phyloP scores from a whole-genome alignment of 176 grass and related monocot genomes.

The Pontederia crassipes region DNA sequence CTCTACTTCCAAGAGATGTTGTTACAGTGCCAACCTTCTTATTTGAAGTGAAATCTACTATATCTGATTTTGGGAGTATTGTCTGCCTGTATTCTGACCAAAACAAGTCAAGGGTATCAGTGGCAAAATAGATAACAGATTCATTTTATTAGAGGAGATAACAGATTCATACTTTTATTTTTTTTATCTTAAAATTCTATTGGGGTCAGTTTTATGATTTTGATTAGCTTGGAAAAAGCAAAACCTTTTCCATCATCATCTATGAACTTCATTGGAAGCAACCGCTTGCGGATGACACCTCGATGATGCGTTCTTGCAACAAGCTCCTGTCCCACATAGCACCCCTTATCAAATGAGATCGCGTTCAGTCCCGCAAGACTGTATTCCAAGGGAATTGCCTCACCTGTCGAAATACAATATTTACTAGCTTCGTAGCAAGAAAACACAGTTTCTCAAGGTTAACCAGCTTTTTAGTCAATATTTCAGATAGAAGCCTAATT shows the following conservation, averaged over 20 bases:
- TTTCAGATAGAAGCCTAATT: too few relatives aligned
- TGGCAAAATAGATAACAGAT: neutral
- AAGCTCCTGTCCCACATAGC: slow-evolving; percentile 94
- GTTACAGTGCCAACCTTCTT: slow-evolving; percentile 66
- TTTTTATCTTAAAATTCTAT: neutral
- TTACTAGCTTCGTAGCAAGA: too few relatives aligned
- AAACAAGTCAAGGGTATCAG: neutral
- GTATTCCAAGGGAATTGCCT: slow-evolving; percentile 88
- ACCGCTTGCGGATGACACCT: slow-evolving; percentile 75
- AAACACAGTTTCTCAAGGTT: too few relatives aligned
- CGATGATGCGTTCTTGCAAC: slow-evolving; percentile 89
- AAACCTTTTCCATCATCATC: slow-evolving; percentile 52
- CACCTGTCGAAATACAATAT: slow-evolving; percentile 34
- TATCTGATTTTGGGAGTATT: slow-evolving; percentile 47
- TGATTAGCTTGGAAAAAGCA: neutral
- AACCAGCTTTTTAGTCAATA: too few relatives aligned
- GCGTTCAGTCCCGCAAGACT: slow-evolving; percentile 72
- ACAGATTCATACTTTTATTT: too few relatives aligned
- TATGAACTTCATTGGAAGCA: slow-evolving; percentile 56
- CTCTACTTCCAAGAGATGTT: slow-evolving; percentile 42
- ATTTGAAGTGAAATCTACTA: slow-evolving; percentile 33
- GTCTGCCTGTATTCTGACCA: slow-evolving; percentile 48
- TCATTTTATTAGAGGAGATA: too few relatives aligned
- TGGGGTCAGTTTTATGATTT: neutral
- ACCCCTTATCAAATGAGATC: slow-evolving; percentile 95